Evolutionary conservation across 371 early-diverging fungal species (phyloP).

Genomic region (Entomophthora muscae): DNA sequence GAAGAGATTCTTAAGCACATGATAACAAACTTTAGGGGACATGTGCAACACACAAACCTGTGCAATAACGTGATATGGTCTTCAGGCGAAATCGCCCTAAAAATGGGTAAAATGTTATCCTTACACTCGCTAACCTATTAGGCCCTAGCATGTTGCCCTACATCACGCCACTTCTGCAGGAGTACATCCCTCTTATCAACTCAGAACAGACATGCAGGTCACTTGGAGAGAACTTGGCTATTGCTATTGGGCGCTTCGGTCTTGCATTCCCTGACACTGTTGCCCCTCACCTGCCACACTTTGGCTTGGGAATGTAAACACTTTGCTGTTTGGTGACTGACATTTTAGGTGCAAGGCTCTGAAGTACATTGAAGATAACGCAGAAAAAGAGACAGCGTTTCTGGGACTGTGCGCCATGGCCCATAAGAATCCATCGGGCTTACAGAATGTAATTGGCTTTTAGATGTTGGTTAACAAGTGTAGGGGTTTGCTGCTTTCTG

Average conservation of each 20-base stretch:
- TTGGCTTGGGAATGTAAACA: constrained; percentile 28
- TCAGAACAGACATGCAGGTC: constrained; percentile 43
- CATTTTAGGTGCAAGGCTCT: constrained; percentile 32
- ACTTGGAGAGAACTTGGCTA: constrained; percentile 81
- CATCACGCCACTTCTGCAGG: constrained; percentile 56
- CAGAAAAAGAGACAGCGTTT: constrained; percentile 88
- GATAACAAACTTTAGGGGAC: constrained; percentile 46
- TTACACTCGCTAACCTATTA: constrained; percentile 7
- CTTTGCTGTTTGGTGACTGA: not conserved
- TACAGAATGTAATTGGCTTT: constrained; percentile 24
- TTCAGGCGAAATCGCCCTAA: constrained; percentile 78
- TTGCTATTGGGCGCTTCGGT: constrained; percentile 85
- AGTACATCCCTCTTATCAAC: constrained; percentile 58
- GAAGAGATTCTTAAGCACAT: constrained; percentile 53
- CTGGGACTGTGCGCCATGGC: constrained; percentile 81
- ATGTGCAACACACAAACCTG: constrained; percentile 37
- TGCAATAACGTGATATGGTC: constrained; percentile 94
- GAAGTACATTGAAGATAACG: constrained; percentile 58
- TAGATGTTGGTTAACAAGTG: not conserved
- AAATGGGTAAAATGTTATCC: constrained; percentile 25
- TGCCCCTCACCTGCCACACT: constrained; percentile 53
- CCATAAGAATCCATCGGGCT: constrained; percentile 65
- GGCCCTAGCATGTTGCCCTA: constrained; percentile 46
- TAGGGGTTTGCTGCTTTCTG: not conserved
- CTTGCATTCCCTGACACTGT: constrained; percentile 60